Evolutionary conservation across 2,329 filamentous ascomycete genomes (phyloP).

Genomic region (Penicillium sp.): DNA sequence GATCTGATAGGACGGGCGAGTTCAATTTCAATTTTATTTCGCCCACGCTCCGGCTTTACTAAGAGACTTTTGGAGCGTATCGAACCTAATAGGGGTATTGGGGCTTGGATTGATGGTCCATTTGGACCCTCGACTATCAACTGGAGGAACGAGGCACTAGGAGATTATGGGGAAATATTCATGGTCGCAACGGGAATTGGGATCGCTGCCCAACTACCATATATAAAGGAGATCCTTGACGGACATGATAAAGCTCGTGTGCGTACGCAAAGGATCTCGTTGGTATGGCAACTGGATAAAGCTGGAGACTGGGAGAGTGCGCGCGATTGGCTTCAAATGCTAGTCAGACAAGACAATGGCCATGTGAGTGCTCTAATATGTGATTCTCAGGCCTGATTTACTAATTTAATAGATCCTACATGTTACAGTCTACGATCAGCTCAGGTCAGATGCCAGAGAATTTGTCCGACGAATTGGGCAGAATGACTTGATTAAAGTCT

Average conservation of each 20-base stretch:
- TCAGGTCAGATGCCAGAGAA: background rate
- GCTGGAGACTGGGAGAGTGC: slow-evolving; percentile 18
- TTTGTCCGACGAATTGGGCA: slow-evolving; percentile 12
- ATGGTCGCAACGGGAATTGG: slow-evolving; percentile 38
- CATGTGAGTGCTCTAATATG: slow-evolving; percentile 13
- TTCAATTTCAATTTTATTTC: slow-evolving; percentile 12
- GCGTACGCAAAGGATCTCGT: slow-evolving; percentile 24
- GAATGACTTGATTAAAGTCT: slow-evolving; percentile 20
- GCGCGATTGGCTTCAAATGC: slow-evolving; percentile 19
- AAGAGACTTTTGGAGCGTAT: slow-evolving; percentile 6
- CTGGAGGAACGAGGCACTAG: background rate
- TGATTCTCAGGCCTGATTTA: background rate
- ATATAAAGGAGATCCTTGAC: slow-evolving; percentile 37
- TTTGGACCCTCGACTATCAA: slow-evolving; percentile 9
- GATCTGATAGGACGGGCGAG: slow-evolving; percentile 5
- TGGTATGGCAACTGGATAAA: slow-evolving; percentile 32
- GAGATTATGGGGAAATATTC: slow-evolving; percentile 31
- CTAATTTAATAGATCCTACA: slow-evolving; percentile 11
- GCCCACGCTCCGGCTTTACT: slow-evolving; percentile 11
- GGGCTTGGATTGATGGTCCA: slow-evolving; percentile 12
- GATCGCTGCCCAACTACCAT: slow-evolving; percentile 34
- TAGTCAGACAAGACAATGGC: slow-evolving; percentile 21
- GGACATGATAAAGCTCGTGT: slow-evolving; percentile 23
- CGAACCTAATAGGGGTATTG: slow-evolving; percentile 4
- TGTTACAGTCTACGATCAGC: slow-evolving; percentile 14